A percentile compares a stretch with the other conserved stretches of the same genome.
phyloP scores from a whole-genome alignment of 768 basidiomycete genomes.

The Pleurotus eryngii region DNA sequence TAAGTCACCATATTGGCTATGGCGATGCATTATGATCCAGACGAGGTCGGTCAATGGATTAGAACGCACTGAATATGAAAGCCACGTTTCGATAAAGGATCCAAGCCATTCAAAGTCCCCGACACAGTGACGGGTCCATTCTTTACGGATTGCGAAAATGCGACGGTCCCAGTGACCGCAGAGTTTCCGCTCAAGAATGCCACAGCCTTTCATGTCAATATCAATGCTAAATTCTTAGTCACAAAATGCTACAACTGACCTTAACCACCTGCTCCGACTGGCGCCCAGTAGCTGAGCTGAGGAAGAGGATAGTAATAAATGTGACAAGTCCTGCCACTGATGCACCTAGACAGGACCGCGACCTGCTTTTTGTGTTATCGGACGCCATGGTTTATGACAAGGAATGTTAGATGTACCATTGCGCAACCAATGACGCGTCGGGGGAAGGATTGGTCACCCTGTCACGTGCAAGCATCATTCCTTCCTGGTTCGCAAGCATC shows the following conservation, averaged over 20 bases:
- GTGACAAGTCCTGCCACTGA: not conserved
- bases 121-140: constrained; percentile 55
- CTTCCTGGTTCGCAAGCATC: no score
- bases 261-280: not conserved
- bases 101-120: constrained; percentile 60
- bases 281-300: not conserved
- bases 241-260: no score
- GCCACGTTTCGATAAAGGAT: constrained; percentile 56
- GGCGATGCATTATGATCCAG: not conserved
- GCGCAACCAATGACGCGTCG: no score
- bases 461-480: no score
- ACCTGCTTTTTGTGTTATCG: not conserved
- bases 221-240: no score
- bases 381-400: not conserved
- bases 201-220: not conserved
- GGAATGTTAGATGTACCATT: not conserved
- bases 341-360: not conserved
- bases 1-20: constrained; percentile 54
- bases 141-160: constrained; percentile 54
- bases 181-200: constrained; percentile 40
- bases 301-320: not conserved
- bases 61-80: constrained; percentile 77
- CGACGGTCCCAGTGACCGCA: constrained; percentile 58
- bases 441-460: no score
- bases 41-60: not conserved